Percentiles rank a stretch among this genome's conserved stretches.
phyloP scores from a whole-genome alignment of 192 early-diverging fungal genomes.

The Thamnidium elegans region DNA sequence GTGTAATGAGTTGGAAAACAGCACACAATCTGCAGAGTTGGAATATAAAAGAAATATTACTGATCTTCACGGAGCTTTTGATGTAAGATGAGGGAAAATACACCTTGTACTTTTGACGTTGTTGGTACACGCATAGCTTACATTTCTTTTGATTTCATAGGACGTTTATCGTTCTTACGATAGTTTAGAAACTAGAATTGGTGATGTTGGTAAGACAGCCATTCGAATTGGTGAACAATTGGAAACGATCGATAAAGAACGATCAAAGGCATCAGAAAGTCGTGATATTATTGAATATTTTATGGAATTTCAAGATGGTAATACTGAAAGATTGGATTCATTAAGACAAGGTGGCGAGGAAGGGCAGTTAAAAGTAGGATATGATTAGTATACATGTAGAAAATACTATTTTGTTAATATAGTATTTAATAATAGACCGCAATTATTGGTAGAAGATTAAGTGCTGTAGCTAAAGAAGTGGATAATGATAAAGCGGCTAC shows the following conservation, averaged over 20 bases:
- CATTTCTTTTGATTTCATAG: slow-evolving; percentile 34
- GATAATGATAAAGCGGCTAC: slow-evolving; percentile 62
- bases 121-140: not conserved
- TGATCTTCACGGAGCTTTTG: slow-evolving; percentile 78
- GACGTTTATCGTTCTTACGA: slow-evolving; percentile 88
- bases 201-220: slow-evolving; percentile 94
- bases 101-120: not conserved
- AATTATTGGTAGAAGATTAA: slow-evolving; percentile 78
- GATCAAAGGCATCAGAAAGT: slow-evolving; percentile 81
- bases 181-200: slow-evolving; percentile 80
- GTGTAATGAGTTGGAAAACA: slow-evolving; percentile 83
- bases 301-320: slow-evolving; percentile 83
- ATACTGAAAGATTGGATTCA: slow-evolving; percentile 69
- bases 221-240: slow-evolving; percentile 96
- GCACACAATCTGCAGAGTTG: slow-evolving; percentile 68
- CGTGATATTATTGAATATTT: slow-evolving; percentile 92
- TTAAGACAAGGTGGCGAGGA: slow-evolving; percentile 74
- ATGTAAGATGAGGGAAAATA: slow-evolving; percentile 42
- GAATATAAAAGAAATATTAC: slow-evolving; percentile 73
- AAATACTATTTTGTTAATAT: not conserved
- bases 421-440: slow-evolving; percentile 59
- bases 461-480: slow-evolving; percentile 81
- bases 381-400: not conserved
- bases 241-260: slow-evolving; percentile 92
- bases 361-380: slow-evolving; percentile 71